phyloP scores from a whole-genome alignment of 306 rosid species.

The Lagenaria siceraria region DNA sequence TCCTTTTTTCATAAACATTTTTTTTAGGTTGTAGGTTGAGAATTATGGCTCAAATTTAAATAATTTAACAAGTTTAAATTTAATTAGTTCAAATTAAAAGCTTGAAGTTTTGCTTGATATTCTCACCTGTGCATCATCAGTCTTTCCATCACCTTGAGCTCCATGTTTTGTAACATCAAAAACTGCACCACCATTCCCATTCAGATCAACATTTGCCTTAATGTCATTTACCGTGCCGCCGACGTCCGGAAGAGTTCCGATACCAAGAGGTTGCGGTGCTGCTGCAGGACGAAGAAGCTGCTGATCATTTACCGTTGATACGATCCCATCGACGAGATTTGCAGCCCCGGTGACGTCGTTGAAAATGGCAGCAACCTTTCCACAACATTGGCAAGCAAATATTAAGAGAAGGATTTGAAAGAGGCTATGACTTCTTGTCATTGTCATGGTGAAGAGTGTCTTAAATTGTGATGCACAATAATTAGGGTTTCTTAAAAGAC shows the following conservation, averaged over 20 bases:
- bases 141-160: conserved; percentile 1
- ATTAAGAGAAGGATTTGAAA: not conserved
- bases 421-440: not conserved
- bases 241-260: not conserved
- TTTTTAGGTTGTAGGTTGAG: too few relatives aligned
- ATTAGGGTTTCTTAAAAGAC: too few relatives aligned
- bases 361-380: not conserved
- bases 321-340: not conserved
- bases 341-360: too few relatives aligned
- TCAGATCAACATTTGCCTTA: not conserved
- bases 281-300: not conserved
- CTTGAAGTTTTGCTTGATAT: not conserved
- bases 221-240: not conserved
- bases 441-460: not conserved
- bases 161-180: conserved; percentile 2
- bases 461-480: not conserved
- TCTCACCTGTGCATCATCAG: conserved; percentile 1
- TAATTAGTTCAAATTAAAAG: not conserved
- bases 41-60: too few relatives aligned
- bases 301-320: too few relatives aligned
- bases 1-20: too few relatives aligned
- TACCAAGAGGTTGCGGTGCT: not conserved
- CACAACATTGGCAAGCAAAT: not conserved
- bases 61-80: too few relatives aligned
- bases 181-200: not conserved